Percentiles rank a stretch among this genome's conserved stretches.
phyloP scores from a whole-genome alignment of 345 rosid species.

The Eucalyptus victrix region DNA sequence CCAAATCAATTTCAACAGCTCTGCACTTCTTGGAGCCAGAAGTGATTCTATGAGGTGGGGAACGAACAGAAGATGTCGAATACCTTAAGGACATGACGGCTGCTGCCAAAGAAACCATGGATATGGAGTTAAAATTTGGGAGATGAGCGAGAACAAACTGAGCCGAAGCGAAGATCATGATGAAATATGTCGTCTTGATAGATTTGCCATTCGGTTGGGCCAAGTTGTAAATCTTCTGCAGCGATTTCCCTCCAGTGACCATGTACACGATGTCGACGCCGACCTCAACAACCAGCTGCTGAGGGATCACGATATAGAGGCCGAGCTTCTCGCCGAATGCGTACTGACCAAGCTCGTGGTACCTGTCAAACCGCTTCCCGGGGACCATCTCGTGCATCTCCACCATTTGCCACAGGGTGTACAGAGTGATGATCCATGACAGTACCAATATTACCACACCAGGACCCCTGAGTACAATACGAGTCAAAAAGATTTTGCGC shows the following conservation, averaged over 20 bases:
- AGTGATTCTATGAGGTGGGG: neutral
- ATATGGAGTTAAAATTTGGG: slow-evolving; percentile 71
- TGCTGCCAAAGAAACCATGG: slow-evolving; percentile 68
- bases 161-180: slow-evolving; percentile 61
- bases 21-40: neutral
- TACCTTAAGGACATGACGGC: slow-evolving; percentile 80
- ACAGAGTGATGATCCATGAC: slow-evolving; percentile 39
- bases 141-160: slow-evolving; percentile 70
- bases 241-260: slow-evolving; percentile 75
- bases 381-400: slow-evolving; percentile 87
- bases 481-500: neutral
- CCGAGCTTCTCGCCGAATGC: slow-evolving; percentile 80
- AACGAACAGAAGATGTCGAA: neutral
- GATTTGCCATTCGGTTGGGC: slow-evolving; percentile 9
- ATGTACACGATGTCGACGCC: slow-evolving; percentile 68
- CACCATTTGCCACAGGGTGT: slow-evolving; percentile 85
- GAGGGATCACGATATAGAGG: slow-evolving; percentile 71
- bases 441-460: slow-evolving; percentile 31
- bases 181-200: slow-evolving; percentile 43
- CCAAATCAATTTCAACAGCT: neutral
- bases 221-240: slow-evolving; percentile 36
- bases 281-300: slow-evolving; percentile 52
- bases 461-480: slow-evolving; percentile 28
- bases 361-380: slow-evolving; percentile 55
- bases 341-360: slow-evolving; percentile 69